Evolutionary conservation across 192 early-diverging fungal genomes (phyloP).

Genomic region (Coemansia erecta): DNA sequence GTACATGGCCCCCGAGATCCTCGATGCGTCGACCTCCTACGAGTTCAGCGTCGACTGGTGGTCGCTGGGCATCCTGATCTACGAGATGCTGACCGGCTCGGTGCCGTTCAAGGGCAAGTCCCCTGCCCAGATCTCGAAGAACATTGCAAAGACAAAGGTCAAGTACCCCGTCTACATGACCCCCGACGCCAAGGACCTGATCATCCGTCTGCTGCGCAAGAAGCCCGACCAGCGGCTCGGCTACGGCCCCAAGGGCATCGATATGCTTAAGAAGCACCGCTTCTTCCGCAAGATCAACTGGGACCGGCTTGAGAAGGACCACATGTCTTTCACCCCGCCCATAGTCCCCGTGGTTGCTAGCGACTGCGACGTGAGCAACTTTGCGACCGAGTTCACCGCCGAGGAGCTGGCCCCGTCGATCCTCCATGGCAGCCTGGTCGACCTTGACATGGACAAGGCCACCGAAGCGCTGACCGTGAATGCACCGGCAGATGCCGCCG

Average conservation of each 20-base stretch:
- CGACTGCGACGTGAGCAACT: slow-evolving; percentile 74
- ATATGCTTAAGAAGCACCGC: slow-evolving; percentile 56
- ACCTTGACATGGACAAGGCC: slow-evolving; percentile 12
- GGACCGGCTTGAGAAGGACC: slow-evolving; percentile 55
- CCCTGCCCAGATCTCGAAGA: slow-evolving; percentile 80
- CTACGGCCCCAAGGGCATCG: slow-evolving; percentile 29
- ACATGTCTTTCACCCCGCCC: slow-evolving; percentile 58
- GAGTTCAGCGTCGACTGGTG: slow-evolving; percentile 87
- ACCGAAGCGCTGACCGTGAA: too few species aligned
- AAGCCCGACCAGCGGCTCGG: slow-evolving; percentile 62
- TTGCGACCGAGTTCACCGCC: slow-evolving; percentile 73
- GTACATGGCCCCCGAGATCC: slow-evolving; percentile 84
- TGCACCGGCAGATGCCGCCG: too few species aligned
- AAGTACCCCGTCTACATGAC: slow-evolving; percentile 79
- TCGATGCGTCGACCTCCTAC: slow-evolving; percentile 56
- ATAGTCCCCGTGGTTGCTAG: slow-evolving; percentile 61
- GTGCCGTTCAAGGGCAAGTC: slow-evolving; percentile 79
- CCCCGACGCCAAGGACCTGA: slow-evolving; percentile 72
- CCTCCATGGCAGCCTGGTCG: slow-evolving; percentile 17
- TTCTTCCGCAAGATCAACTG: slow-evolving; percentile 79
- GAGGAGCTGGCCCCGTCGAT: slow-evolving; percentile 45
- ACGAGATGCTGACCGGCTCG: slow-evolving; percentile 85
- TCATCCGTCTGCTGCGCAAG: slow-evolving; percentile 65
- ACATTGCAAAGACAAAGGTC: slow-evolving; percentile 80
- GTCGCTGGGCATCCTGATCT: slow-evolving; percentile 86